Conservation (phyloP, 2,329 filamentous ascomycete species). For the Chaetomiaceae sp. region DNA sequence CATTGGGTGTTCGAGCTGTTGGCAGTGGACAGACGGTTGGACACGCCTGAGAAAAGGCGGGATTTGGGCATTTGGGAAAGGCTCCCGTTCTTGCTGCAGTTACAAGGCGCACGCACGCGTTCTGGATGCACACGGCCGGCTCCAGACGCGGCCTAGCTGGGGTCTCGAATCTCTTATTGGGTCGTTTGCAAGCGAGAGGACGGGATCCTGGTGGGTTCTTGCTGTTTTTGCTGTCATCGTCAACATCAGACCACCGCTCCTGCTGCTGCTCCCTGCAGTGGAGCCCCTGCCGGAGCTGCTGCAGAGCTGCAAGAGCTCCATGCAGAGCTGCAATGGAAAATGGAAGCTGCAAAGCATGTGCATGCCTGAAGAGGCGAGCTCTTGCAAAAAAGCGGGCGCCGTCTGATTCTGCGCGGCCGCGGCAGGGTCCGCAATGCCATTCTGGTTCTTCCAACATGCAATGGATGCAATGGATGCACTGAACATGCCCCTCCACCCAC, state of each 20-base stretch:
- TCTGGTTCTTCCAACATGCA: too few relatives aligned
- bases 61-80: too few relatives aligned
- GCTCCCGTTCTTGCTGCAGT: too few relatives aligned
- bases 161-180: neutral
- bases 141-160: too few relatives aligned
- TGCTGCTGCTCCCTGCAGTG: slow-evolving; percentile 2
- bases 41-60: neutral
- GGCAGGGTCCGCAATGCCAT: neutral
- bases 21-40: too few relatives aligned
- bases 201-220: neutral
- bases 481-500: too few relatives aligned
- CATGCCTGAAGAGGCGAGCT: neutral
- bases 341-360: neutral
- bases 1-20: neutral
- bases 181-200: neutral
- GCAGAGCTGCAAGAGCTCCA: too few relatives aligned
- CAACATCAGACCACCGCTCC: slow-evolving; percentile 17
- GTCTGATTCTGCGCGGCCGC: neutral
- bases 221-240: slow-evolving; percentile 1
- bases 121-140: too few relatives aligned
- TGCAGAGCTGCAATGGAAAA: too few relatives aligned
- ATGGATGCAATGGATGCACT: too few relatives aligned
- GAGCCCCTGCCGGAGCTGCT: too few relatives aligned
- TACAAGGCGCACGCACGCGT: too few relatives aligned
- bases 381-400: neutral